Conservation (phyloP, 768 basidiomycete genomes). For the Lactifluus echinatus region DNA sequence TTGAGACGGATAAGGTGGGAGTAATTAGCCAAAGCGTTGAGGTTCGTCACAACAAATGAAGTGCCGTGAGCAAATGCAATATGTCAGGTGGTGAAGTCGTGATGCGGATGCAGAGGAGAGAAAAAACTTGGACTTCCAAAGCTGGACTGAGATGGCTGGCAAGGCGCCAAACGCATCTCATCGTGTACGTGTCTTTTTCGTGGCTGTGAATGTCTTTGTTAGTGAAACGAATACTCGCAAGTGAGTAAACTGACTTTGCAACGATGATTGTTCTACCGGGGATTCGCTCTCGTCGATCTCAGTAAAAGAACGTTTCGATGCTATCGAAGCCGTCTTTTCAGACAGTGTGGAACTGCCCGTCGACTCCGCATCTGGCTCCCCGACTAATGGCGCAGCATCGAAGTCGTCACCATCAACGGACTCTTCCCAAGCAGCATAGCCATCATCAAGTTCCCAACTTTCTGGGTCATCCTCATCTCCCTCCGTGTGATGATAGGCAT, state of each 20-base stretch:
- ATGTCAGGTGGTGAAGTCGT: neutral
- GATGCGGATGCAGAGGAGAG: neutral
- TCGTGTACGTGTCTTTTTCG: conserved; percentile 14
- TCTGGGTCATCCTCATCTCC: conserved; percentile 12
- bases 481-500: neutral
- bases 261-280: neutral
- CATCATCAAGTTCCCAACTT: conserved; percentile 16
- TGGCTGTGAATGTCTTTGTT: neutral
- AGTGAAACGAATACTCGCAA: neutral
- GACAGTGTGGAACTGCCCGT: conserved; percentile 14
- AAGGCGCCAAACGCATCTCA: neutral
- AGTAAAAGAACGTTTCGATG: conserved; percentile 11
- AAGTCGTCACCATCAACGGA: conserved; percentile 6
- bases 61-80: neutral
- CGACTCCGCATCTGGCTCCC: conserved; percentile 9
- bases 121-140: neutral
- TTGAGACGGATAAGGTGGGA: neutral
- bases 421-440: conserved; percentile 9
- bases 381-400: neutral
- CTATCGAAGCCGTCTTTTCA: conserved; percentile 2
- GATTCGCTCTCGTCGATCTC: conserved; percentile 3
- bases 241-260: conserved; percentile 1
- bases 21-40: neutral
- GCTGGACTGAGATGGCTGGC: neutral
- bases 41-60: neutral